Evolutionary conservation across 805 yeast species (phyloP), one percentile per base, ranked within the genome.

Genomic region (Jamesozyma lodderae): DNA sequence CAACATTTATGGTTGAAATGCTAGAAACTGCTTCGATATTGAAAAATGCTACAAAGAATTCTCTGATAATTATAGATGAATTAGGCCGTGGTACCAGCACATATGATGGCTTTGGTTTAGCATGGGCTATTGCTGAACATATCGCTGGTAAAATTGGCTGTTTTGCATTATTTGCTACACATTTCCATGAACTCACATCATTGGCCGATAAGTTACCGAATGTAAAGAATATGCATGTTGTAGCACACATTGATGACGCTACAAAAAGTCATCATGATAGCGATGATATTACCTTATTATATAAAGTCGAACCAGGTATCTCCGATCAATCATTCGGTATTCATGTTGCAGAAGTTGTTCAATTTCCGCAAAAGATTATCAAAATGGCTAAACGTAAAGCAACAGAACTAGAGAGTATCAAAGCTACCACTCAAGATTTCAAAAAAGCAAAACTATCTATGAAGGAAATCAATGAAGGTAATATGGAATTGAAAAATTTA

Each of bases 1-100:
- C 97, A 0, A 92, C 98, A 0, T 92, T 92, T 52, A 86, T 86
- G 96, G 87, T 95, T 15, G 98, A 92, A 57, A 92, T 92, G 98
- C 68, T 92, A 42, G 98, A 92, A 55, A 92, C 96, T 27, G 85
- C 96, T 0, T 81, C 94, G 0, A 92, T 92, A 47, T 69, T 92
- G 48, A 81, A 85, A 48, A 77, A 88, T 13, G 95, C 96, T 1
- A 79, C 94, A 0, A 62, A 67, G 21, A 84, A 87, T 47, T 86
- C 96, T 4, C 68, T 92, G 43, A 87, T 92, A 37, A 82, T 92
- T 31, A 87, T 92, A 41, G 98, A 92, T 62, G 98, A 92, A 61
- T 69, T 92, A 40, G 98, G 98, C 4, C 76, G 98, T 55, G 71
- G 73, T 28, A 68, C 73, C 2, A 70, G 78, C 33, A 83, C 98